A percentile compares a stretch with the other conserved stretches of the same genome.
These are phyloP conservation scores for Parsonsia alboflavescens DNA, from an alignment of 257 asterid genomes.

Conservation along the genomic window DNA sequence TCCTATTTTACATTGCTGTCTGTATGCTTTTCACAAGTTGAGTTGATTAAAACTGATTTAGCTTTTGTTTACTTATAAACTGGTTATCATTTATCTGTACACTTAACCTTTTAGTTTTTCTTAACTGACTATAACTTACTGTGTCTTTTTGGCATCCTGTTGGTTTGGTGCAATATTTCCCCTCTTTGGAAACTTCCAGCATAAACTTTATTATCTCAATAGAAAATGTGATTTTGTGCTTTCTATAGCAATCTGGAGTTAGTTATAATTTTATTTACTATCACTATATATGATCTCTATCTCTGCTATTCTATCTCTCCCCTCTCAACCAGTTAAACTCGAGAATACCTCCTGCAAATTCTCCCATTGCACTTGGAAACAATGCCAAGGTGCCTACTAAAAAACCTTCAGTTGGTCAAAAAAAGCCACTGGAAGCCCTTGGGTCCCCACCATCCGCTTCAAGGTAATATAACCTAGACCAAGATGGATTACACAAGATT, in stretches of 20 bases:
- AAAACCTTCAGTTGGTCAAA: constrained; percentile 68
- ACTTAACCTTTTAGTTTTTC: not conserved
- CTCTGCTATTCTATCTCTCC: constrained; percentile 10
- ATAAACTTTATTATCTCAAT: not conserved
- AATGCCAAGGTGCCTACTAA: constrained; percentile 49
- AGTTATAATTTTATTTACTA: not conserved
- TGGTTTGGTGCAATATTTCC: not conserved
- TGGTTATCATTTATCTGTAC: not conserved
- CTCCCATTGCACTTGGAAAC: constrained; percentile 46
- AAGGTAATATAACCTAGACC: constrained; percentile 40
- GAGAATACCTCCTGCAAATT: constrained; percentile 43
- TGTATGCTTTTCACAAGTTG: not conserved
- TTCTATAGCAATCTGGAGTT: not conserved
- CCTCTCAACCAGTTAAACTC: constrained; percentile 45
- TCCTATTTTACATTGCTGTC: not conserved
- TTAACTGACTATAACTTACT: not conserved
- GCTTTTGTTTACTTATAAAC: not conserved
- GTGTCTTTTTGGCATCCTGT: not conserved
- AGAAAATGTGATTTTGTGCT: not conserved
- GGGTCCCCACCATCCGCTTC: constrained; percentile 83
- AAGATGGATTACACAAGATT: not conserved
- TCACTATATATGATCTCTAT: constrained; percentile 8
- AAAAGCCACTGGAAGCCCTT: constrained; percentile 74
- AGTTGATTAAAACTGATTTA: not conserved
- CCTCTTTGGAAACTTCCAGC: not conserved